phyloP scores from a whole-genome alignment of 768 basidiomycete genomes.

The Tulasnella sp. region DNA sequence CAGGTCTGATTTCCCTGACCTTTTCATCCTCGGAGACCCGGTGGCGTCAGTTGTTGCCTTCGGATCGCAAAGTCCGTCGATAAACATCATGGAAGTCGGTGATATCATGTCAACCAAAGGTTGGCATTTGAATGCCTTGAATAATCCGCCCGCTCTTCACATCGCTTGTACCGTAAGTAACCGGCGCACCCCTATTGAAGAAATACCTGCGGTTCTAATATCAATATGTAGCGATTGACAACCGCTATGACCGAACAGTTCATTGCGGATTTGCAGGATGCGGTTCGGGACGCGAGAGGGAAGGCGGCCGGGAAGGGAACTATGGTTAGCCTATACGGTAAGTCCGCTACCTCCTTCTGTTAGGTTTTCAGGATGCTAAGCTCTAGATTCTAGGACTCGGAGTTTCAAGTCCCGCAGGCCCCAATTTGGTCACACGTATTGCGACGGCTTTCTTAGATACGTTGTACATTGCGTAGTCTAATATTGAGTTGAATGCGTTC shows the following conservation, averaged over 20 bases:
- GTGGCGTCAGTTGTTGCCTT: constrained; percentile 87
- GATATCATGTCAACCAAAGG: constrained; percentile 75
- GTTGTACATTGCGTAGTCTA: constrained; percentile 59
- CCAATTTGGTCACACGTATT: constrained; percentile 61
- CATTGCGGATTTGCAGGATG: constrained; percentile 68
- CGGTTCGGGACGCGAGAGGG: constrained; percentile 56
- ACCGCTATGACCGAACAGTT: constrained; percentile 61
- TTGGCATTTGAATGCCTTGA: constrained; percentile 85
- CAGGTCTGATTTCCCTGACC: constrained; percentile 54
- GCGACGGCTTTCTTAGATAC: constrained; percentile 73
- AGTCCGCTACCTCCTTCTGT: constrained; percentile 11
- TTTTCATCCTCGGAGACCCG: constrained; percentile 82
- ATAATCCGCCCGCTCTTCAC: constrained; percentile 70
- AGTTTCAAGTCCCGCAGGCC: constrained; percentile 68
- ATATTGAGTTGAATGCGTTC: no score
- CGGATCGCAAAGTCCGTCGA: constrained; percentile 40
- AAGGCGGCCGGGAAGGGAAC: constrained; percentile 58
- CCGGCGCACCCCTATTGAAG: background rate
- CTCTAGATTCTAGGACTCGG: constrained; percentile 48
- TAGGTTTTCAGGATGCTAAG: constrained; percentile 21
- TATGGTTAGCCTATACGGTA: constrained; percentile 89
- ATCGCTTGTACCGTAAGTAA: constrained; percentile 79
- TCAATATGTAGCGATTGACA: constrained; percentile 52
- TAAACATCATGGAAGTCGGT: constrained; percentile 80
- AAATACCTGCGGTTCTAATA: background rate